phyloP scores from a whole-genome alignment of 441 rosid genomes.

The Adansonia gregorii region DNA sequence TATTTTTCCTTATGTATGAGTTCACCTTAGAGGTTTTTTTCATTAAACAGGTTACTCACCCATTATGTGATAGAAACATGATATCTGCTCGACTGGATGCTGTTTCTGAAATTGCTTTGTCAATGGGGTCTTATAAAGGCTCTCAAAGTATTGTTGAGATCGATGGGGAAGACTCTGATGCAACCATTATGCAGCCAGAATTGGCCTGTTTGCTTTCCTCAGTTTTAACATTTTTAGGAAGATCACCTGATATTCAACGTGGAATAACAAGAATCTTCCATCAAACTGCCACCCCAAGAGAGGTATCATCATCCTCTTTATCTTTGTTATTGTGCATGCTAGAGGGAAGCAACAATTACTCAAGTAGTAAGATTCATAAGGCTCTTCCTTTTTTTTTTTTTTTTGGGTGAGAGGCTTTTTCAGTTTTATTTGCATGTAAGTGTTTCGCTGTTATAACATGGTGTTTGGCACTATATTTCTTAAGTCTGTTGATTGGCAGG shows the following conservation, averaged over 20 bases:
- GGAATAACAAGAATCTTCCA: conserved; percentile 95
- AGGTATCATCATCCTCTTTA: conserved; percentile 50
- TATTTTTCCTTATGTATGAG: neutral
- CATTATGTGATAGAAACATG: conserved; percentile 76
- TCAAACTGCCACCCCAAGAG: conserved; percentile 82
- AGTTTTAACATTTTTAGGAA: conserved; percentile 73
- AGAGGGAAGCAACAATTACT: neutral
- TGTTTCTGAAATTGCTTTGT: conserved; percentile 91
- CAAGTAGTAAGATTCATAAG: neutral
- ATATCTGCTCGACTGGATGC: conserved; percentile 93
- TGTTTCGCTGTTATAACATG: neutral
- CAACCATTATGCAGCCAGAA: conserved; percentile 45
- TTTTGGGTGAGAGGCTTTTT: neutral
- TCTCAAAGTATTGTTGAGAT: conserved; percentile 39
- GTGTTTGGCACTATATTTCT: conserved; percentile 11
- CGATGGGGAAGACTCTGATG: conserved; percentile 48
- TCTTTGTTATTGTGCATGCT: conserved; percentile 19
- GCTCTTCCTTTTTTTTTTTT: neutral
- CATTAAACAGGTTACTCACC: conserved; percentile 82
- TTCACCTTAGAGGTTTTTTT: conserved; percentile 26
- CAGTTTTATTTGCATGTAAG: neutral
- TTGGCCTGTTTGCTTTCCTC: conserved; percentile 62
- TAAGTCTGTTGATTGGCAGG: neutral
- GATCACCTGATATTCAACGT: conserved; percentile 87
- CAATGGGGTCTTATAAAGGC: conserved; percentile 64